These are phyloP conservation scores for Pseudonectria foliicola DNA, from an alignment of 2,329 filamentous ascomycete species.

Conservation along the genomic window DNA sequence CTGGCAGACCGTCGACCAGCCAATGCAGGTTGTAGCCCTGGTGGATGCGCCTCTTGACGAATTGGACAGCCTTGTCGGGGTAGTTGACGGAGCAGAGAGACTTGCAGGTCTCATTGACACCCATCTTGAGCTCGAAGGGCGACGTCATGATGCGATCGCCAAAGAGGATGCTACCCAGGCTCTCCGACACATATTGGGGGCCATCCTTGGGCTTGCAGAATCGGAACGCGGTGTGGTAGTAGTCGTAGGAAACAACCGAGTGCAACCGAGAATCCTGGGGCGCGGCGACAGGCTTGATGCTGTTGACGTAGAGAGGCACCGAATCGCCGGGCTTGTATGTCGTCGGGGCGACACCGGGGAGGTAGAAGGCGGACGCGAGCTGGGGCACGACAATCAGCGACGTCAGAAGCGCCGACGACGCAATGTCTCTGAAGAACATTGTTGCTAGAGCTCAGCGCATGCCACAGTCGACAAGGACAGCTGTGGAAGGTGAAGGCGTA, in stretches of 20 bases:
- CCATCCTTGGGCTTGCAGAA: constrained; percentile 79
- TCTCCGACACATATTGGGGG: constrained; percentile 71
- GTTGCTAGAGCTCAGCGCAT: constrained; percentile 22
- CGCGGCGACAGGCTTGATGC: constrained; percentile 77
- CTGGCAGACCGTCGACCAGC: constrained; percentile 90
- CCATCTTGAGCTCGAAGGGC: constrained; percentile 84
- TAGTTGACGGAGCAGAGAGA: constrained; percentile 63
- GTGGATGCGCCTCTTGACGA: constrained; percentile 75
- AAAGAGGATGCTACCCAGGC: constrained; percentile 88
- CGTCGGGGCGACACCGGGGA: constrained; percentile 89
- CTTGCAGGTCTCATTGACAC: constrained; percentile 80
- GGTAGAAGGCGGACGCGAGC: constrained; percentile 73
- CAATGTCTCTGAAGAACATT: constrained; percentile 41
- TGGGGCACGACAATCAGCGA: constrained; percentile 46
- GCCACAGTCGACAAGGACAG: constrained; percentile 10
- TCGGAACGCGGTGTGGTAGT: constrained; percentile 81
- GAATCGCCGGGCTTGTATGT: constrained; percentile 75
- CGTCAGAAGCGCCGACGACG: constrained; percentile 44
- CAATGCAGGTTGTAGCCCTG: constrained; percentile 91
- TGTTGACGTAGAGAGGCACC: constrained; percentile 88
- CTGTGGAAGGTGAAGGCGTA: not conserved
- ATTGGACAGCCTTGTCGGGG: constrained; percentile 59
- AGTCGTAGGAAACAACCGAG: constrained; percentile 93
- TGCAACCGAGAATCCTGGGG: constrained; percentile 72
- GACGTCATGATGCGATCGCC: constrained; percentile 97